Evolutionary conservation across 495 filamentous ascomycete species (phyloP), one percentile per base, ranked within the genome.

Genomic region (Trichoderma virens): DNA sequence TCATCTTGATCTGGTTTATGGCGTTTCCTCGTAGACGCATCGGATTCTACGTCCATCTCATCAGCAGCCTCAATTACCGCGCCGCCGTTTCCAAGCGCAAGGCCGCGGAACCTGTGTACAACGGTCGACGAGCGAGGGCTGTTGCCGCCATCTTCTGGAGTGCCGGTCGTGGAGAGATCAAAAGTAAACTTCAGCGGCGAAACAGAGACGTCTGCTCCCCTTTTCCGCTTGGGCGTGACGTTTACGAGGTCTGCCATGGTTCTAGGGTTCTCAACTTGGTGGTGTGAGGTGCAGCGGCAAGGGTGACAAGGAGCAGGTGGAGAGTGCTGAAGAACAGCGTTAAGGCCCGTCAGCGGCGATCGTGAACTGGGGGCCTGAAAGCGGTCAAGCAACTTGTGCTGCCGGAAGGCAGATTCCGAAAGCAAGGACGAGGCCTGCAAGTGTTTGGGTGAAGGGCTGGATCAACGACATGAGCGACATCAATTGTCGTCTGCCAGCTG

Each of bases 111-210:
- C 63, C 82, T 79, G 67, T 85, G 82, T 65, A 84, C 86, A 62
- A 90, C 86, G 38, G 75, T 82, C 16, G 84, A 82, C 65, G 84
- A 82, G 65, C 84, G 81, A 32, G 89, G 88, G 69, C 88, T 91
- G 34, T 70, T 72, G 66, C 70, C 75, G 47, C 74, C 75, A 35
- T 76, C 75, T 28, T 78, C 76, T 59, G 67, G 23, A 38, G 72
- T 51, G 20, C 67, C 62, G 62, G 69, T 65, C 31, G 71, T 51
- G 62, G 51, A 56, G 51, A 56, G 51, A 56, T 75, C 72, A 56
- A 80, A 80, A 1, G 77, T 74, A 66, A 78, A 79, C 14, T 6
- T 45, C 34, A 60, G 54, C 38, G 51, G 18, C 30, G 23, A 62
- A 61, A 61, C 14, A 59, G 63, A 67, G 35, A 71, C 72, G 34